Conservation (phyloP, 768 basidiomycete genomes). For the Gymnopilus dilepis region DNA sequence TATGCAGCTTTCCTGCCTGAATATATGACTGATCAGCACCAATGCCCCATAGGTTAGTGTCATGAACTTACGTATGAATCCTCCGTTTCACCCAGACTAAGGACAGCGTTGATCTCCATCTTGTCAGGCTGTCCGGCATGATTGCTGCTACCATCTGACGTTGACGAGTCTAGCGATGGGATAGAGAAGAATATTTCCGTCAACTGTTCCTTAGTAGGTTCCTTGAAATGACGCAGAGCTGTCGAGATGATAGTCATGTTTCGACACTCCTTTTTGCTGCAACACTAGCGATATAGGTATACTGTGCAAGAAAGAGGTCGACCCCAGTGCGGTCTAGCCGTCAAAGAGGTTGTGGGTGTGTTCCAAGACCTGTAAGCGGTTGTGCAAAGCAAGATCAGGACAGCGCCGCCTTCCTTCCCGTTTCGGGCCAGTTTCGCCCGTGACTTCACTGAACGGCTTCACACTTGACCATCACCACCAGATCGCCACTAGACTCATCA, state of each 20-base stretch:
- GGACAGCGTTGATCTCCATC: slow-evolving; percentile 90
- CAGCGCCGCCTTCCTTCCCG: background rate
- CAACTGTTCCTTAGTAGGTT: slow-evolving; percentile 87
- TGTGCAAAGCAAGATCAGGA: background rate
- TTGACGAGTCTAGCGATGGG: slow-evolving; percentile 48
- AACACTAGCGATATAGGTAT: background rate
- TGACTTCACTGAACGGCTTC: background rate
- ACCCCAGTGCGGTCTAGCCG: background rate
- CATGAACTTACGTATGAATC: slow-evolving; percentile 81
- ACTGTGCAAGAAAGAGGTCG: background rate
- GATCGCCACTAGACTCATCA: too few species aligned
- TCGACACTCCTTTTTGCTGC: background rate
- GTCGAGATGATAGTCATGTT: slow-evolving; percentile 83
- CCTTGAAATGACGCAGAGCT: slow-evolving; percentile 89
- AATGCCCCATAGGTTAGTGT: background rate
- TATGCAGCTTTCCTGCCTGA: slow-evolving; percentile 88
- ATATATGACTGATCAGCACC: slow-evolving; percentile 4
- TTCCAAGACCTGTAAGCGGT: background rate
- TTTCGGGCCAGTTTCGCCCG: slow-evolving; percentile 2
- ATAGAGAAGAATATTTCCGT: slow-evolving; percentile 88
- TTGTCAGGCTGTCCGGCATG: slow-evolving; percentile 46
- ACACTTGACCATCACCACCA: background rate
- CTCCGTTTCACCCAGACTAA: slow-evolving; percentile 85
- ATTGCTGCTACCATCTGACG: slow-evolving; percentile 33
- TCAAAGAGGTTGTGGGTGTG: background rate